These are phyloP conservation scores for Yamadazyma pseudoaaseri DNA, from an alignment of 1,139 yeast genomes.

Conservation along the genomic window DNA sequence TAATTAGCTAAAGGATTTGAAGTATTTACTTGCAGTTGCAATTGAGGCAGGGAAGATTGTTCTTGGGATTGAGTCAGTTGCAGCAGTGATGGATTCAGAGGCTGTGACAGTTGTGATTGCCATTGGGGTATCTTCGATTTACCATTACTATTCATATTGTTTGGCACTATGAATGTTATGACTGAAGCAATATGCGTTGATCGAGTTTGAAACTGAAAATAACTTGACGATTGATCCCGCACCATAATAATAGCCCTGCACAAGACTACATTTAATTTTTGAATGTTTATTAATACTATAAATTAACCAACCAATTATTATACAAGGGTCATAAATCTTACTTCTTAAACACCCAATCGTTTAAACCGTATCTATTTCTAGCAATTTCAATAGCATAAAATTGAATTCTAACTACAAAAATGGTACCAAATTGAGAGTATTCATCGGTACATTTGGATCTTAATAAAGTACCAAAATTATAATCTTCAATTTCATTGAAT, in stretches of 20 bases:
- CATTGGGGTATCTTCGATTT: slow-evolving; percentile 12
- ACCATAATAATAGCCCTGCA: too few relatives aligned
- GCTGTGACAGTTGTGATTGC: slow-evolving; percentile 12
- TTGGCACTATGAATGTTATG: too few relatives aligned
- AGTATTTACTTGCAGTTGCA: not conserved
- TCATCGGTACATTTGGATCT: slow-evolving; percentile 70
- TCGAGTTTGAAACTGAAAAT: too few relatives aligned
- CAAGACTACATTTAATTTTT: too few relatives aligned
- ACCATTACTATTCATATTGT: slow-evolving; percentile 5
- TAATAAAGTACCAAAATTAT: slow-evolving; percentile 90
- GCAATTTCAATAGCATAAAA: slow-evolving; percentile 94
- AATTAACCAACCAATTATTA: not conserved
- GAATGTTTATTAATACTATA: too few relatives aligned
- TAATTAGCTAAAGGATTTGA: slow-evolving; percentile 33
- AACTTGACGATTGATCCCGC: too few relatives aligned
- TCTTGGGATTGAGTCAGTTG: not conserved
- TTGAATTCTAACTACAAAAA: slow-evolving; percentile 89
- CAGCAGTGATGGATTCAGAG: too few relatives aligned
- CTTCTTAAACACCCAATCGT: slow-evolving; percentile 75
- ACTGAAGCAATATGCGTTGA: too few relatives aligned
- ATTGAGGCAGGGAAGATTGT: slow-evolving; percentile 3
- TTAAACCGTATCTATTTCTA: slow-evolving; percentile 85
- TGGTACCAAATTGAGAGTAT: slow-evolving; percentile 80
- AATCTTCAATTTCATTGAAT: slow-evolving; percentile 85
- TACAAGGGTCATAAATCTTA: slow-evolving; percentile 7